Evolutionary conservation across 2,329 filamentous ascomycete genomes (phyloP), one percentile per base, ranked within the genome.

Genomic region (Stachybotrys echinatus): DNA sequence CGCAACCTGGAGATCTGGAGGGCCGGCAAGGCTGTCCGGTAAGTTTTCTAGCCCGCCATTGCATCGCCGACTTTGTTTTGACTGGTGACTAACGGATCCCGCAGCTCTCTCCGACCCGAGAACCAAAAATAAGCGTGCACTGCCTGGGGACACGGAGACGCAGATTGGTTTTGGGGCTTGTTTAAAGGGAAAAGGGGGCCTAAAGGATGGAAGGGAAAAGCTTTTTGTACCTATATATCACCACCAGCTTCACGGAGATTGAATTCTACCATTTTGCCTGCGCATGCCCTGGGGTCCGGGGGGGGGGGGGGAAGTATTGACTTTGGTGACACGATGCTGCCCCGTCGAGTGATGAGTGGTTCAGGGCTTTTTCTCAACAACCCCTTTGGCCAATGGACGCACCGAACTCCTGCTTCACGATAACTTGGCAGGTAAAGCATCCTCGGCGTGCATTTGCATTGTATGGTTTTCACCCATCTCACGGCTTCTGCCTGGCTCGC

Each of bases 1-100:
- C 88, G 92, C 67, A 83, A 91, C 69, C 79, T 99, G 67, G 94
- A 99, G 84, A 99, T 99, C 84, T 99, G 94, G 94, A 85, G 89
- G 68, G 94, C 94, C 59, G 94, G 94, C 74, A 97, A 96, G 86
- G 89, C 94, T 64, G 94, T 99, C 66, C 88, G 92, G 80, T 86
- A 76, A 66, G 80, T 73, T 46, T 43, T 45, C 23, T 17, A 7
- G 22, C 34, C 44, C 31, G 34, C 45, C 20, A 34, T 37, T 42
- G 21, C 6, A 20, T 37, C 10, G n/a, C n/a, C n/a, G n/a, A n/a
- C n/a, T n/a, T n/a, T 46, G n/a, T 21, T 45, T 3, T 27, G 40
- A 23, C 42, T 34, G 8, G 40, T 45, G n/a, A 47, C 55, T 61
- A 56, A 65, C 57, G 44, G 21, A 50, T 53, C 54, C 50, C 45